Evolutionary conservation across 345 rosid species (phyloP).

Genomic region (Dovyalis caffra): DNA sequence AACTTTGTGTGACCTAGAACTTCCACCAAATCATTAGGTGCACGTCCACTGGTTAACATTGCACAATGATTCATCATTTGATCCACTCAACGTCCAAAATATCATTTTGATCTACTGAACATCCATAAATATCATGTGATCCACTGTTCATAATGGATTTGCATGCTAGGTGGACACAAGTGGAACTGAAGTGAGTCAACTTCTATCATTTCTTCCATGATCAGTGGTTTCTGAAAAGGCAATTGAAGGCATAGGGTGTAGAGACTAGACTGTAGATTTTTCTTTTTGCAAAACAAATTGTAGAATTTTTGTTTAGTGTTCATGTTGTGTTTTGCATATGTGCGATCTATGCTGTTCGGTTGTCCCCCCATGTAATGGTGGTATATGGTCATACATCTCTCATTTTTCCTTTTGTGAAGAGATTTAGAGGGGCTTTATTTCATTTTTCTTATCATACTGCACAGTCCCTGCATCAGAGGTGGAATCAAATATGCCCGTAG

Average conservation of each 20-base stretch:
- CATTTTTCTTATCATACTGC: slow-evolving; percentile 12
- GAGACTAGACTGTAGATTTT: no score
- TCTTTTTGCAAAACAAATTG: background rate
- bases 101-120: no score
- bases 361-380: background rate
- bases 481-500: slow-evolving; percentile 54
- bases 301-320: background rate
- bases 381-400: background rate
- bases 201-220: background rate
- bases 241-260: no score
- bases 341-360: background rate
- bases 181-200: background rate
- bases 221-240: no score
- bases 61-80: background rate
- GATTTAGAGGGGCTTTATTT: background rate
- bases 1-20: background rate
- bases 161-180: background rate
- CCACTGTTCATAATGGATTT: background rate
- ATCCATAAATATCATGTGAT: no score
- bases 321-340: background rate
- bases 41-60: background rate
- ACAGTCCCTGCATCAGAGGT: slow-evolving; percentile 53
- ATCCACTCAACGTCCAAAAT: no score
- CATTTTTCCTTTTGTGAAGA: background rate
- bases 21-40: background rate